Evolutionary conservation across 495 filamentous ascomycete genomes (phyloP), one percentile per base, ranked within the genome.

Genomic region (Aspergillus saccharolyticus): DNA sequence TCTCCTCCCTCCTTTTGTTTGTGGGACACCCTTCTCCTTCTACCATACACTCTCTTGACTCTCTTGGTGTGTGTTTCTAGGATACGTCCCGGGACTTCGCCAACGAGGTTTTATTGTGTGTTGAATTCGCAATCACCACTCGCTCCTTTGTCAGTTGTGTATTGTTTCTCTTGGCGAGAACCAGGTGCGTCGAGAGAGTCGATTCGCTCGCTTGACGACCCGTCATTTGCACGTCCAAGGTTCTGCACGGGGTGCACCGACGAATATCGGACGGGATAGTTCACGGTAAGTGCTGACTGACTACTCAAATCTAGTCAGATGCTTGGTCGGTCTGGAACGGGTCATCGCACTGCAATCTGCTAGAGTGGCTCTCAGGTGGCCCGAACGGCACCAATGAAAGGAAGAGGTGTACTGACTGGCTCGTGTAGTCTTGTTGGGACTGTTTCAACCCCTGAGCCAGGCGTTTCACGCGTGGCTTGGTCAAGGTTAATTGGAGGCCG

Each of bases 401-500:
- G 7, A 15, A 12, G 33, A 39, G 10, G 12, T 39, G 33, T 39
- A 39, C 53, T 57, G 42, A 46, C 39, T 28, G 46, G 53, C 48
- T 33, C 33, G 49, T 46, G 20, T 54, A 61, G 54, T 61, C 49
- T 59, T 50, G 57, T 45, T 46, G 56, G 51, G 30, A 61, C 64
- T 53, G 72, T 73, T 74, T 73, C 71, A 74, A 59, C 33, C 63
- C 55, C 57, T 50, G 61, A 60, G 43, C 49, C 59, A 60, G 53
- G 42, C 60, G 72, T 74, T 74, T 74, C 72, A 74, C 62, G 53
- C 57, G 17, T 39, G 33, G 6, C 33, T 28, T 28, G 4, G 25
- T 28, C 25, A 28, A 28, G 25, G 25, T 28, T 28, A 4, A 28
- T 28, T 28, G 25, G 25, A 28, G 25, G 25, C 25, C 2, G 14